Base-by-base conservation (phyloP, 2,329 filamentous ascomycete genomes). In the Phaeoacremonium minimum region DNA sequence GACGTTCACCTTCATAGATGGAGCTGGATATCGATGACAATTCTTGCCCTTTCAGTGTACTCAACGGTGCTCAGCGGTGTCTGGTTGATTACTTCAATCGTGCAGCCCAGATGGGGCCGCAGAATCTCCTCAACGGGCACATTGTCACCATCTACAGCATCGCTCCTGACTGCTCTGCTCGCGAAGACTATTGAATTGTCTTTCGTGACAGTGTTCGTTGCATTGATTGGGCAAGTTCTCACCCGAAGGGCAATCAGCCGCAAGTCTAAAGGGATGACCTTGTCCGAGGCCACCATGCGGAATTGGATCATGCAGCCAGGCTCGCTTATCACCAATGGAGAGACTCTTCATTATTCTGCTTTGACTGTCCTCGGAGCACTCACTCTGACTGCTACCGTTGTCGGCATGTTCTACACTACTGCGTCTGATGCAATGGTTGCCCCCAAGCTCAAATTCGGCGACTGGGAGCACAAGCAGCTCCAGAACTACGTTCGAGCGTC, bases 231-330 rank as follows among this genome's bases (percentile, higher is more conserved):
- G 0, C 87, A 93, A 53, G 74, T 85, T 0, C 60, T 91, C 13
- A 87, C 77, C n/a, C 71, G 83, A 15, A 66, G 83, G 37, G 82
- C 85, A 0, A 73, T 87, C 37, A 70, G 72, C 16, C 73, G 70
- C 36, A 64, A 70, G 7, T 73, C 77, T 1, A 62, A 66, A 4
- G 86, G 86, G 3, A 73, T 90, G 40, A 87, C 79, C 0, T 70
- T 91, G 13, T 81, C 86, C 0, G 85, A 91, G 51, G 77, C 90
- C 65, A 82, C 75, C 13, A 88, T 91, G 83, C 73, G 85, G 32
- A 74, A 74, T 30, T 91, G 85, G 86, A 73, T 83, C 15, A 75
- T 81, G 32, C 78, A 84, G 56, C 84, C 85, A 0, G 86, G 86
- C 1, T 83, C 78, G 0, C 66, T 91, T 44, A 65, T 91, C 15